These are phyloP conservation scores for Sesbania bispinosa DNA, from an alignment of 306 rosid genomes.

Conservation along the genomic window DNA sequence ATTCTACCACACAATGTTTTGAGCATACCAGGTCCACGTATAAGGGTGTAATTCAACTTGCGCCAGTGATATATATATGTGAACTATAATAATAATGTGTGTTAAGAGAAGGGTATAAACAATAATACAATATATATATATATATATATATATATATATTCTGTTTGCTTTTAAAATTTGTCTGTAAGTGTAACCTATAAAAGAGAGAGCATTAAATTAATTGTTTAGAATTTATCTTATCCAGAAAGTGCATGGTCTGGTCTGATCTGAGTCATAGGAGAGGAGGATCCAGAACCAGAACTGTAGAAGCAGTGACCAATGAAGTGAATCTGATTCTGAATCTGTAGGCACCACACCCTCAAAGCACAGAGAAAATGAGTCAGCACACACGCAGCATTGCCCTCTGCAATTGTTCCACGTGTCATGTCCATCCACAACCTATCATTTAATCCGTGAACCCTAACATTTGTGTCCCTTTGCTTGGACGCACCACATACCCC, in stretches of 20 bases:
- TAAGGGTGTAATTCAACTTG: not conserved
- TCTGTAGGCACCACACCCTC: not conserved
- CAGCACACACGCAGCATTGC: constrained; percentile 38
- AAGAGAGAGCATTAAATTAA: no score
- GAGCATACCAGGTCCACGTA: constrained; percentile 10
- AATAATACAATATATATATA: no score
- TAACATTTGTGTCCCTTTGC: not conserved
- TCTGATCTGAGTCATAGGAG: constrained; percentile 17
- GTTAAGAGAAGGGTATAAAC: no score
- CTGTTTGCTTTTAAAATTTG: constrained; percentile 1
- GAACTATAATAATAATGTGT: not conserved
- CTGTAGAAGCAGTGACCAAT: constrained; percentile 17
- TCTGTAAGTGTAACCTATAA: no score
- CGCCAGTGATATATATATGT: not conserved
- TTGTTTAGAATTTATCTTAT: no score
- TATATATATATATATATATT: no score
- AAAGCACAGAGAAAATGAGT: constrained; percentile 26
- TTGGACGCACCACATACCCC: not conserved
- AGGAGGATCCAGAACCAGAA: not conserved
- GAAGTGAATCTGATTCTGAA: constrained; percentile 13
- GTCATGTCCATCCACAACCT: constrained; percentile 29
- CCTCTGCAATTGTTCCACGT: constrained; percentile 12
- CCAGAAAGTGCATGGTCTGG: not conserved
- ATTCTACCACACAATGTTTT: no score
- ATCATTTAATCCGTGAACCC: constrained; percentile 22